Evolutionary conservation across 75 land plant genomes (phyloP).

Genomic region (Pseudotsuga menziesii): DNA sequence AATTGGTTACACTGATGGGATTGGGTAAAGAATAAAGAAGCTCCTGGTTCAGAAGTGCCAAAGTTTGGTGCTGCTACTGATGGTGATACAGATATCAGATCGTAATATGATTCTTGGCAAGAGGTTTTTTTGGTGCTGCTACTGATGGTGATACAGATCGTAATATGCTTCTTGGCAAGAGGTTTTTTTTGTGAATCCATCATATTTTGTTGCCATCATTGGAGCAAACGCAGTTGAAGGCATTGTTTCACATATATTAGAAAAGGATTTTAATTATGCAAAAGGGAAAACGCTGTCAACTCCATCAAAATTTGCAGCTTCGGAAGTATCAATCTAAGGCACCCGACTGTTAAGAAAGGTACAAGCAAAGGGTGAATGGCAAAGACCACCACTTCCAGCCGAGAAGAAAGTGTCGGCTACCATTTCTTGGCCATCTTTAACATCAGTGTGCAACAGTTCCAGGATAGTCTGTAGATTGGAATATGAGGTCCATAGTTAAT

Average conservation of each 20-base stretch:
- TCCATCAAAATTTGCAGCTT: not conserved
- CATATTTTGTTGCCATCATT: no score
- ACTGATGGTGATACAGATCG: no score
- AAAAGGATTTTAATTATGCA: constrained; percentile 43
- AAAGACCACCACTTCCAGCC: constrained; percentile 19
- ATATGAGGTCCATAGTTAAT: constrained; percentile 28
- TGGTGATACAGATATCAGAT: constrained; percentile 99
- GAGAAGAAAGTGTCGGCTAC: constrained; percentile 11
- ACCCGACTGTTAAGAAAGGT: constrained; percentile 19
- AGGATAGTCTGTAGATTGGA: constrained; percentile 50
- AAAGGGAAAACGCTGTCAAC: constrained; percentile 14
- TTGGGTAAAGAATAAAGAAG: constrained; percentile 71
- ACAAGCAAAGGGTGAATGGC: constrained; percentile 36
- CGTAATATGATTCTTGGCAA: constrained; percentile 99
- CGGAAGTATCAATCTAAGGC: constrained; percentile 14
- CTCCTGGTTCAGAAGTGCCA: constrained; percentile 63
- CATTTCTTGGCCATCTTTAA: constrained; percentile 25
- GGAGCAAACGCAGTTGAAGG: no score
- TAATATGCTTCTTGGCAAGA: no score
- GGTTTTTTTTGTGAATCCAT: no score
- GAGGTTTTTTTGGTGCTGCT: no score
- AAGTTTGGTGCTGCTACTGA: constrained; percentile 99
- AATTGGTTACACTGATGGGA: constrained; percentile 93
- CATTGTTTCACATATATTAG: no score
- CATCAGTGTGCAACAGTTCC: constrained; percentile 22